Evolutionary conservation across 805 yeast genomes (phyloP), one percentile per base, ranked within the genome.

Genomic region (Blastobotrys peoriensis): DNA sequence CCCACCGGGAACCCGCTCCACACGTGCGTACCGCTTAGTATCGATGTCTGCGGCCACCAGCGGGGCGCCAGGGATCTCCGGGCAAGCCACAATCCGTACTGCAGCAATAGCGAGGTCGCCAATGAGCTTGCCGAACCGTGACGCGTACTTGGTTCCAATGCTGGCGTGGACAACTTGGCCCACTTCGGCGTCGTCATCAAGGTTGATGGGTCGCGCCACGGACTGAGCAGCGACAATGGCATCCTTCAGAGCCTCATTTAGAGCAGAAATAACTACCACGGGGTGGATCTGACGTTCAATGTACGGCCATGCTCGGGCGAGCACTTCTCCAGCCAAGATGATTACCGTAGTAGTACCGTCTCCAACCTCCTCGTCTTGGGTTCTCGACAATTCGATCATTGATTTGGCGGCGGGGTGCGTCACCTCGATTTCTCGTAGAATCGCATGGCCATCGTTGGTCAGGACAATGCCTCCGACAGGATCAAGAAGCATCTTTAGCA

Each of bases 391-490:
- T 68, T 93, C 98, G 61, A 93, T 85, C 98, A 93, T 93, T 25
- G 95, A 84, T 68, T 93, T 93, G 38, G 99, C 99, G 3, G 98
- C 99, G 8, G 99, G 98, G 64, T 93, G 98, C 3, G 96, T 88
- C n/a, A 68, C 71, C 62, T 91, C 98, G 55, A 93, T 93, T 64
- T 93, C 99, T 61, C 99, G 79, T 56, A 93, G 72, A 55, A 93
- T 93, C 15, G 99, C 98, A 67, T 93, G 98, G 10, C 99, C 99
- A 65, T 93, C 99, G 67, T 93, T 93, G 46, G 99, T 93, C 52
- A 93, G 73, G 13, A 91, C 97, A 54, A 93, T 85, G 25, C 98
- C 98, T 17, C 74, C 74, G 81, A 84, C 83, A 46, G 99, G 99
- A 63, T 93, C 99, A 52, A 93, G 73, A 44, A 93, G 73, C 98